Percentiles rank a stretch among this genome's conserved stretches.
phyloP scores from a whole-genome alignment of 2,329 filamentous ascomycete genomes.

The Fusarium keratoplasticum region DNA sequence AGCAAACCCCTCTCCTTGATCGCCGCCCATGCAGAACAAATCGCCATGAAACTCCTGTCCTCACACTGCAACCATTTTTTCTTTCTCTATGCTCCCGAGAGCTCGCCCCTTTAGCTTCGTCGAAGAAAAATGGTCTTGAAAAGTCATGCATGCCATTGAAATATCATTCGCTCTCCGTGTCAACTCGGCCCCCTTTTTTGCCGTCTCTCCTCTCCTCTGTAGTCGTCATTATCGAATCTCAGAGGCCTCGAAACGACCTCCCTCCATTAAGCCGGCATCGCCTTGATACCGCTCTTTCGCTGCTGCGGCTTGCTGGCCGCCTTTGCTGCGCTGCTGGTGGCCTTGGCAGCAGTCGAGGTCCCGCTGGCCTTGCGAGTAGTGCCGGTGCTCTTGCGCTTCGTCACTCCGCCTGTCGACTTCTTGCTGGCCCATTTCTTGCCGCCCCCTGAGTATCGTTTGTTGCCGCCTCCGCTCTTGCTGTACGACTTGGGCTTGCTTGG shows the following conservation, averaged over 20 bases:
- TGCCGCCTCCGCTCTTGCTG: slow-evolving; percentile 43
- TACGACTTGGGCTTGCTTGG: slow-evolving; percentile 43
- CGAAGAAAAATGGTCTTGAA: slow-evolving; percentile 26
- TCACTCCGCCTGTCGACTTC: slow-evolving; percentile 44
- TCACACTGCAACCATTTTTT: slow-evolving; percentile 13
- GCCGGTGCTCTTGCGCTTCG: slow-evolving; percentile 47
- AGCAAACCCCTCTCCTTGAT: slow-evolving; percentile 12
- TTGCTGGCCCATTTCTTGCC: slow-evolving; percentile 47
- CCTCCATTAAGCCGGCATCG: slow-evolving; percentile 46
- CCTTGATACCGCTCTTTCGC: slow-evolving; percentile 52
- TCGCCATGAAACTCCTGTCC: slow-evolving; percentile 29
- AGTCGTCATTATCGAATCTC: background rate
- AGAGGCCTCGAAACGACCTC: background rate
- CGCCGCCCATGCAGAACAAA: slow-evolving; percentile 36
- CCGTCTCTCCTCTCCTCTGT: background rate
- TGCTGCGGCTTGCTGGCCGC: slow-evolving; percentile 46
- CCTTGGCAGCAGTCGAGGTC: slow-evolving; percentile 40
- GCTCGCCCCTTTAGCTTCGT: slow-evolving; percentile 15
- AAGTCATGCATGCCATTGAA: slow-evolving; percentile 28
- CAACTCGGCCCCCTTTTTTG: slow-evolving; percentile 8
- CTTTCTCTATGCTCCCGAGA: slow-evolving; percentile 8
- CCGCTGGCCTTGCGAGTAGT: slow-evolving; percentile 48
- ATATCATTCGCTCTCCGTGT: slow-evolving; percentile 19
- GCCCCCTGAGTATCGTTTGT: slow-evolving; percentile 43
- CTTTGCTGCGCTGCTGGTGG: slow-evolving; percentile 38